Evolutionary conservation across 257 asterid genomes (phyloP).

Genomic region (Nicotiana benthamiana): DNA sequence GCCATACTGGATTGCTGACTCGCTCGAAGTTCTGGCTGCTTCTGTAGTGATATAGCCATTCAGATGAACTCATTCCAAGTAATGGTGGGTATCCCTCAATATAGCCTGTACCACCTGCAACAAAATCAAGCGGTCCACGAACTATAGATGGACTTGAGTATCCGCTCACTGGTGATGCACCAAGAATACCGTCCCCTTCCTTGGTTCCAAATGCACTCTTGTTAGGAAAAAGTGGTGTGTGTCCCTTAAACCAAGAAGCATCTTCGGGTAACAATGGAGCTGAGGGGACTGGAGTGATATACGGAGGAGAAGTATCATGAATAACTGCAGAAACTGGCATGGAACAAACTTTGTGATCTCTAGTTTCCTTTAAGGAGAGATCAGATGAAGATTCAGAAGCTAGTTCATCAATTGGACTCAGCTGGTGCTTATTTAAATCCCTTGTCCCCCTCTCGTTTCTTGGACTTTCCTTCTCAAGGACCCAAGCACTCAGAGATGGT

Average conservation of each 20-base stretch:
- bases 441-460: constrained; percentile 26
- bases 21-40: constrained; percentile 48
- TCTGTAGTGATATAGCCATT: constrained; percentile 88
- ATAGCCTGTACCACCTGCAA: constrained; percentile 33
- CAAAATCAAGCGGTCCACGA: constrained; percentile 26
- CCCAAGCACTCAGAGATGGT: constrained; percentile 85
- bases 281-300: constrained; percentile 64
- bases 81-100: constrained; percentile 50
- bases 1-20: constrained; percentile 28
- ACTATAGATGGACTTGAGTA: constrained; percentile 23
- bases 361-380: constrained; percentile 35
- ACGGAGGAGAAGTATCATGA: constrained; percentile 26
- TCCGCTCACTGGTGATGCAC: constrained; percentile 51
- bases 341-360: constrained; percentile 14
- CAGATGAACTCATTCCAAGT: constrained; percentile 82
- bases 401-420: constrained; percentile 58
- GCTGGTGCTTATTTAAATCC: constrained; percentile 26
- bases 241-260: constrained; percentile 43
- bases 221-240: constrained; percentile 20
- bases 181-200: constrained; percentile 60
- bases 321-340: constrained; percentile 25
- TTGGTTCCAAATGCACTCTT: constrained; percentile 19
- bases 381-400: constrained; percentile 34
- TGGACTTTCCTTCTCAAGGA: constrained; percentile 30
- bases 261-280: constrained; percentile 79